Conservation (phyloP, 768 basidiomycete species). For the Phlebiopsis gigantea region DNA sequence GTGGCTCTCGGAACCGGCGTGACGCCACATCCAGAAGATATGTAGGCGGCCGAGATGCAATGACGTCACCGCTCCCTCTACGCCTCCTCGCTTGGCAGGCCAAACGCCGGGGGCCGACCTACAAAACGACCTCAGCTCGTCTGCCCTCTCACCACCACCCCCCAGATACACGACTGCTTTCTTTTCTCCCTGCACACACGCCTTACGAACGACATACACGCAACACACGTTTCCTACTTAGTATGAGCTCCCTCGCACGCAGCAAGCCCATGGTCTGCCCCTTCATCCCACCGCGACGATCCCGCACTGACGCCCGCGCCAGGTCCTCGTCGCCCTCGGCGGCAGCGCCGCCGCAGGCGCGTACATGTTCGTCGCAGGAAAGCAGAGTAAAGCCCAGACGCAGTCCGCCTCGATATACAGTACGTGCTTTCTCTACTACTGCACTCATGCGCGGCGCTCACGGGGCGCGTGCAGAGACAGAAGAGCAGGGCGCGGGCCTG, state of each 20-base stretch:
- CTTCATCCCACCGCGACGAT: background rate
- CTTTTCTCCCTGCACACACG: background rate
- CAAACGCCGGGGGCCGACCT: background rate
- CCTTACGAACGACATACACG: background rate
- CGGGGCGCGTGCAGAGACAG: constrained; percentile 3
- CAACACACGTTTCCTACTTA: background rate
- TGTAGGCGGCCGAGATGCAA: background rate
- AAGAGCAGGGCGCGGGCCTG: constrained; percentile 10
- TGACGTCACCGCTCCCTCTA: constrained; percentile 1
- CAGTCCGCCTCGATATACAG: constrained; percentile 15
- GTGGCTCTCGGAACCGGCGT: too few relatives aligned
- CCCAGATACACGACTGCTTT: background rate
- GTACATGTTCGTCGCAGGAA: constrained; percentile 14
- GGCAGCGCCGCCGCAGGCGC: constrained; percentile 9
- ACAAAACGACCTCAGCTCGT: background rate
- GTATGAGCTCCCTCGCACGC: constrained; percentile 12
- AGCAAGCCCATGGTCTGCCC: constrained; percentile 10
- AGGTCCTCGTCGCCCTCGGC: constrained; percentile 6
- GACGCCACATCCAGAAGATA: too few relatives aligned
- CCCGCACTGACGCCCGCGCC: background rate
- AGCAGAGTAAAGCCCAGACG: constrained; percentile 8
- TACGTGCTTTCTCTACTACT: background rate
- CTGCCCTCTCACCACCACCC: background rate
- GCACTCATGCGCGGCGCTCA: background rate
- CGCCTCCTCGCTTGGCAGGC: background rate